phyloP scores from a whole-genome alignment of 1,139 yeast species.

The Suhomyces guaymorum region DNA sequence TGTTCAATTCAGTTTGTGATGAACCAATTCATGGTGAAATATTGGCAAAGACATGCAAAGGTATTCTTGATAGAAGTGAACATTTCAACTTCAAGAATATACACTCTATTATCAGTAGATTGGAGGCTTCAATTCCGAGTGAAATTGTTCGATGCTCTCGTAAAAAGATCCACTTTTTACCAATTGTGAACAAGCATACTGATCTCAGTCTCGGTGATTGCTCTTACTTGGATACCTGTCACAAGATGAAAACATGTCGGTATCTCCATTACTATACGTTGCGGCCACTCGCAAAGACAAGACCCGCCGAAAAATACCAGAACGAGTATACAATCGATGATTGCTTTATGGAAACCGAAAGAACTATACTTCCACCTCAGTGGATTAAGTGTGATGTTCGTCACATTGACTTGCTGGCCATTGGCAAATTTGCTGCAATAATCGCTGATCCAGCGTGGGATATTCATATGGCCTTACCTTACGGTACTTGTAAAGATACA shows the following conservation, averaged over 20 bases:
- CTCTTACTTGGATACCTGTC: conserved; percentile 91
- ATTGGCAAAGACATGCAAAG: conserved; percentile 31
- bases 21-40: conserved; percentile 44
- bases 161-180: conserved; percentile 59
- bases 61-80: conserved; percentile 7
- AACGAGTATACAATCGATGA: conserved; percentile 60
- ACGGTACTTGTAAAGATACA: conserved; percentile 73
- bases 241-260: conserved; percentile 76
- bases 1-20: conserved; percentile 57
- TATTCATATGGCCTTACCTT: conserved; percentile 78
- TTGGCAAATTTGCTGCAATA: conserved; percentile 86
- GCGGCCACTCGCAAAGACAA: conserved; percentile 35
- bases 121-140: conserved; percentile 18
- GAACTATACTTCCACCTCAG: conserved; percentile 57
- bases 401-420: conserved; percentile 59
- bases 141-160: conserved; percentile 45
- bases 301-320: conserved; percentile 9
- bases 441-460: conserved; percentile 94
- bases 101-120: conserved; percentile 16
- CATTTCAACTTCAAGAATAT: conserved; percentile 10
- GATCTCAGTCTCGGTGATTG: conserved; percentile 84
- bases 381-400: conserved; percentile 88
- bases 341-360: conserved; percentile 39
- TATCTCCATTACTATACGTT: conserved; percentile 78
- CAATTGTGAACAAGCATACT: conserved; percentile 54